Evolutionary conservation across 495 filamentous ascomycete genomes (phyloP), one percentile per base, ranked within the genome.

Genomic region (Clohesyomyces aquaticus): DNA sequence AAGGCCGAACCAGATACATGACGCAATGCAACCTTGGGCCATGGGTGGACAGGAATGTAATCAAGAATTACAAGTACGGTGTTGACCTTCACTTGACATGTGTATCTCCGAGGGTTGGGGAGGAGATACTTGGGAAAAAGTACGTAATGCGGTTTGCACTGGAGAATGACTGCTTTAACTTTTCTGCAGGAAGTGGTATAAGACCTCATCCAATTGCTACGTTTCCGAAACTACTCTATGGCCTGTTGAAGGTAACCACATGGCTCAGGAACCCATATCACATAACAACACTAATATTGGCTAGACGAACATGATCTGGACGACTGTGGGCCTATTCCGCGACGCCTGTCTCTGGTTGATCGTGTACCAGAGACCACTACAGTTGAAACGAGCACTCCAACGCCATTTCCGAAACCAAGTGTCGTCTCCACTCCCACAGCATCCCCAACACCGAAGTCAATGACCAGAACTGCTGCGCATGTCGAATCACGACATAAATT

Each of bases 21-120:
- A 10, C 21, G 16, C 41, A 59, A 8, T 59, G 55, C 41, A 22
- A 23, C 42, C 8, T 28, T n/a, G 25, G 2, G 10, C 46, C 58
- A 4, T 25, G 18, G 9, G 8, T 52, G 1, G 22, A 52, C 16
- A 22, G 27, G 3, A n/a, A 21, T 4, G 21, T 14, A 2, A 12
- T 61, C 21, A 61, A 61, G 29, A 3, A 41, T 16, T 61, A 61
- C 21, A 61, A 61, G 21, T 23, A 61, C 29, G 42, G 50, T 4
- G 29, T 52, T n/a, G 47, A 53, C n/a, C 58, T 61, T 6, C 16
- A 10, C 3, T 45, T 61, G 19, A 51, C 47, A 1, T 61, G 58
- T 61, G 47, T 51, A 21, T 27, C 58, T 10, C 43, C 16, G 6
- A 54, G 29, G 2, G 22, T 18, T 16, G 19, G 51, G 3, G 22